phyloP scores from a whole-genome alignment of 805 yeast species.

The Wickerhamiella allomyrinae region DNA sequence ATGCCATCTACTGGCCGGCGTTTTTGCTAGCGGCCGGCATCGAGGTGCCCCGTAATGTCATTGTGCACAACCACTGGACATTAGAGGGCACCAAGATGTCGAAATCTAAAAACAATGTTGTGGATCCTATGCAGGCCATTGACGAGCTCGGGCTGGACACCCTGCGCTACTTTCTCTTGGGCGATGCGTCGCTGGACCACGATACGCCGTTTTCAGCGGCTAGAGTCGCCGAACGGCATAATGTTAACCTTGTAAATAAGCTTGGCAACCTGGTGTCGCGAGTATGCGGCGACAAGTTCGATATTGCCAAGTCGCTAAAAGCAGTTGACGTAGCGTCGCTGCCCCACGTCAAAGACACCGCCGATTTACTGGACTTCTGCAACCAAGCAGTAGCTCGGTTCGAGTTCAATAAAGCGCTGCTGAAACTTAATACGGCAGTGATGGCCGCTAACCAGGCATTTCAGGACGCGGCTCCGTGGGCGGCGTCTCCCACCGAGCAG shows the following conservation, averaged over 20 bases:
- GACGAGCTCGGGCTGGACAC: slow-evolving; percentile 45
- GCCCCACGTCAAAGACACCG: background rate
- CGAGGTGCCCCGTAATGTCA: slow-evolving; percentile 53
- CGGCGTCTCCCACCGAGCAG: slow-evolving; percentile 21
- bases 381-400: slow-evolving; percentile 38
- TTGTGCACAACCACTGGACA: slow-evolving; percentile 93
- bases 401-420: slow-evolving; percentile 40
- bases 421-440: slow-evolving; percentile 13
- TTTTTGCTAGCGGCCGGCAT: slow-evolving; percentile 71
- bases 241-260: slow-evolving; percentile 53
- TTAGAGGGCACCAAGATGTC: slow-evolving; percentile 87
- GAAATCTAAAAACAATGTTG: slow-evolving; percentile 83
- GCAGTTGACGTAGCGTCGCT: slow-evolving; percentile 2
- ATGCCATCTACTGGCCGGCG: slow-evolving; percentile 88
- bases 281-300: slow-evolving; percentile 56
- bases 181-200: slow-evolving; percentile 55
- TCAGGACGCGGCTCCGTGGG: slow-evolving; percentile 71
- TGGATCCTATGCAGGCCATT: slow-evolving; percentile 65
- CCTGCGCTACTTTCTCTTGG: slow-evolving; percentile 59
- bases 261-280: slow-evolving; percentile 69
- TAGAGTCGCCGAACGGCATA: slow-evolving; percentile 33
- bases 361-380: slow-evolving; percentile 34
- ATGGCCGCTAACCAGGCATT: slow-evolving; percentile 46
- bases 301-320: slow-evolving; percentile 23
- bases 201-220: slow-evolving; percentile 70